These are phyloP conservation scores for Filobasidium wieringae DNA, from an alignment of 768 basidiomycete species.

Conservation along the genomic window DNA sequence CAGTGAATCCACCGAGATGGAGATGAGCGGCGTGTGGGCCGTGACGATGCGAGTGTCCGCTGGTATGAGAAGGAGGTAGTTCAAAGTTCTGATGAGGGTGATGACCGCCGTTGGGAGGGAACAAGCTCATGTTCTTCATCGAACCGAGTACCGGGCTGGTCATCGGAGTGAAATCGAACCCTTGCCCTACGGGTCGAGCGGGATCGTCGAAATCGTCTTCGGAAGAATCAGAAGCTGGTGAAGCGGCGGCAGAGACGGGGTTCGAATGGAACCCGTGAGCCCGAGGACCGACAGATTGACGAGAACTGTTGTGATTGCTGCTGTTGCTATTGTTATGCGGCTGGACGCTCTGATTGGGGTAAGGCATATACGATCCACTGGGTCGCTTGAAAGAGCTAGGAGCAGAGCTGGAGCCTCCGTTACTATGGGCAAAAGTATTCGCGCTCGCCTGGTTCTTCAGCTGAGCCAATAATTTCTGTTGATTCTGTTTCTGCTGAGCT, in stretches of 20 bases:
- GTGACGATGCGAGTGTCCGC: conserved; percentile 15
- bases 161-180: conserved; percentile 29
- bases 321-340: neutral
- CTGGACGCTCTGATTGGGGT: neutral
- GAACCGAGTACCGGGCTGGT: conserved; percentile 39
- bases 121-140: conserved; percentile 36
- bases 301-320: neutral
- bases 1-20: conserved; percentile 25
- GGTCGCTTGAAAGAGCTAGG: conserved; percentile 1
- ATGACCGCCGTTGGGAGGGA: conserved; percentile 7
- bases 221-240: conserved; percentile 33
- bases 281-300: neutral
- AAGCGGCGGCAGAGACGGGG: conserved; percentile 27
- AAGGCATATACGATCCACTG: neutral
- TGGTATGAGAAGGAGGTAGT: neutral
- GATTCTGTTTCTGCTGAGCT: conserved; percentile 15
- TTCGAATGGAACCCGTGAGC: conserved; percentile 7
- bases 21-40: conserved; percentile 15
- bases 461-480: conserved; percentile 14
- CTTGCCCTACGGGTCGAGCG: conserved; percentile 10
- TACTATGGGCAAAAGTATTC: conserved; percentile 3
- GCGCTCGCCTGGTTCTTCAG: conserved; percentile 9
- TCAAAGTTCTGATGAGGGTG: conserved; percentile 1
- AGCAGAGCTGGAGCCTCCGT: neutral
- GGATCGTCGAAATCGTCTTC: conserved; percentile 31